A percentile compares a stretch with the other conserved stretches of the same genome.
Conservation (phyloP, 2,329 filamentous ascomycete genomes). For the Calonectria pseudoreteaudii region DNA sequence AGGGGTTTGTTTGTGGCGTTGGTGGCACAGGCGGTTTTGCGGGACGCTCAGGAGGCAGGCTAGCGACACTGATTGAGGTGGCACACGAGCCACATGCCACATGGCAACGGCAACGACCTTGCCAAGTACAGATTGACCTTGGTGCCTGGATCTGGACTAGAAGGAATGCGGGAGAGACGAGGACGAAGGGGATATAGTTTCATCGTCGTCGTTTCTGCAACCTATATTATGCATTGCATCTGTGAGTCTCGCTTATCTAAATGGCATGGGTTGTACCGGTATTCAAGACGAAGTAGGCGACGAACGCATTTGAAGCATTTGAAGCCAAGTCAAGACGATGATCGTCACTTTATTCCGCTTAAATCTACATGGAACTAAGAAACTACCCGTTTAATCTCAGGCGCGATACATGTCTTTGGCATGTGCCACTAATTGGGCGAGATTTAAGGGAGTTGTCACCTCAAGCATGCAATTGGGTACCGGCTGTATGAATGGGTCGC, state of each 20-base stretch:
- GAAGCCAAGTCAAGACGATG: background rate
- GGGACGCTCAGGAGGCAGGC: background rate
- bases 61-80: background rate
- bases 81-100: background rate
- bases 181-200: background rate
- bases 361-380: background rate
- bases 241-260: background rate
- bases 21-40: background rate
- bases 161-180: background rate
- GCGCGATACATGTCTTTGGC: background rate
- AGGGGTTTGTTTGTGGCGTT: background rate
- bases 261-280: background rate
- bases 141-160: background rate
- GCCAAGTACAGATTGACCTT: background rate
- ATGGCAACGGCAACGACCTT: background rate
- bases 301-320: background rate
- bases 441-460: background rate
- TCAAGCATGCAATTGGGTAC: background rate
- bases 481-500: background rate
- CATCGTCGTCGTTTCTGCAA: background rate
- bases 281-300: background rate
- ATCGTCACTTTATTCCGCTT: background rate
- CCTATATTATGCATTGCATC: background rate
- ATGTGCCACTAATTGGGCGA: background rate
- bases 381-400: background rate